These are phyloP conservation scores for Noccaea caerulescens DNA, from an alignment of 345 rosid genomes.

Conservation along the genomic window DNA sequence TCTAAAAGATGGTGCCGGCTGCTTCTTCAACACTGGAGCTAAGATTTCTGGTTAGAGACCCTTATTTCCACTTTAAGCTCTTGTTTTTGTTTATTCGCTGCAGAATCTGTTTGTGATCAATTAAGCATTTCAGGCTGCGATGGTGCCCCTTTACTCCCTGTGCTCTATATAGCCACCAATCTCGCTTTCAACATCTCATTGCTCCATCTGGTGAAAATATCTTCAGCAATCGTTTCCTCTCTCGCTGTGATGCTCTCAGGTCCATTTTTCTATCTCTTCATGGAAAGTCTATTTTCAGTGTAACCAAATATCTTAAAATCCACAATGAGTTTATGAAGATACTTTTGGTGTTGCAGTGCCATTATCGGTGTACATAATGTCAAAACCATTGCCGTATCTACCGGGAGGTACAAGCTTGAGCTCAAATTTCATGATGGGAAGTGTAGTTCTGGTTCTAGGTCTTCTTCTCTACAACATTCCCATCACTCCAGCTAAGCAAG, in stretches of 20 bases:
- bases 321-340: slow-evolving; percentile 9
- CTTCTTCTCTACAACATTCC: slow-evolving; percentile 68
- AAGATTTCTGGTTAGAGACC: slow-evolving; percentile 57
- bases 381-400: slow-evolving; percentile 82
- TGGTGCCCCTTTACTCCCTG: slow-evolving; percentile 80
- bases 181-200: slow-evolving; percentile 75
- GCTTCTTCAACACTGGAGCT: slow-evolving; percentile 71
- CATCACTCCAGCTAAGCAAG: slow-evolving; percentile 42
- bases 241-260: slow-evolving; percentile 75
- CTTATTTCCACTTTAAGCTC: background rate
- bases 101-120: slow-evolving; percentile 15
- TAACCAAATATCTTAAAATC: background rate
- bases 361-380: slow-evolving; percentile 64
- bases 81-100: background rate
- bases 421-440: slow-evolving; percentile 62
- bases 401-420: slow-evolving; percentile 76
- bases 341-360: slow-evolving; percentile 60
- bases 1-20: slow-evolving; percentile 78
- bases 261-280: slow-evolving; percentile 36
- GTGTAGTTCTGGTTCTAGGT: slow-evolving; percentile 60
- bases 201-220: slow-evolving; percentile 71
- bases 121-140: slow-evolving; percentile 59
- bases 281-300: slow-evolving; percentile 16
- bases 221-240: slow-evolving; percentile 78
- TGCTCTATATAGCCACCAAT: slow-evolving; percentile 68